A percentile compares a stretch with the other conserved stretches of the same genome.
Evolutionary conservation across 371 early-diverging fungal species (phyloP).

Genomic region (Cokeromyces recurvatus): DNA sequence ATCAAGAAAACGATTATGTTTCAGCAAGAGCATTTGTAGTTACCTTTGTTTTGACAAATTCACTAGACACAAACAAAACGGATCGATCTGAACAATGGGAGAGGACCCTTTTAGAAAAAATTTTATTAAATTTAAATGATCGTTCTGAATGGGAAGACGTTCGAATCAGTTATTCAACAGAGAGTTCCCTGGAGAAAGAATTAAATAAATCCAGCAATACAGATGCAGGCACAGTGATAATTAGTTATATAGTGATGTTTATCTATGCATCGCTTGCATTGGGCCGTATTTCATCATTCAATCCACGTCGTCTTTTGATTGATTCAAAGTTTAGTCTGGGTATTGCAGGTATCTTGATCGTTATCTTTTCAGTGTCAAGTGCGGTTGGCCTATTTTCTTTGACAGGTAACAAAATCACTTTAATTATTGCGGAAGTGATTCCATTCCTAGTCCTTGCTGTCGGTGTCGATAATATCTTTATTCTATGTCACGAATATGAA

Average conservation of each 20-base stretch:
- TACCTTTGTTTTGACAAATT: conserved; percentile 65
- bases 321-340: conserved; percentile 71
- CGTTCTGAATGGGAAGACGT: conserved; percentile 49
- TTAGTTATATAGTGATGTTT: conserved; percentile 73
- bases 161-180: conserved; percentile 65
- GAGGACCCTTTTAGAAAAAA: conserved; percentile 35
- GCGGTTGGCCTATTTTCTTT: conserved; percentile 69
- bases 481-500: conserved; percentile 66
- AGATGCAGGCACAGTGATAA: conserved; percentile 56
- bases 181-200: conserved; percentile 67
- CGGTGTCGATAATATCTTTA: conserved; percentile 79
- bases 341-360: conserved; percentile 67
- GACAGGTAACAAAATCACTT: conserved; percentile 60
- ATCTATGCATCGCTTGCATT: conserved; percentile 69
- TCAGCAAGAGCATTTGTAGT: conserved; percentile 58
- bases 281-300: conserved; percentile 43
- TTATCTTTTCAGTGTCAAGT: conserved; percentile 64
- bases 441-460: conserved; percentile 79
- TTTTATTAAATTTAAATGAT: conserved; percentile 35
- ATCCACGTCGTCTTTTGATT: conserved; percentile 49
- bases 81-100: conserved; percentile 65
- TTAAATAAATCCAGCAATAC: conserved; percentile 66
- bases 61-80: conserved; percentile 32
- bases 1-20: conserved; percentile 34
- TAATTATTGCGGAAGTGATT: conserved; percentile 79